These are phyloP conservation scores for Penicillium vulpinum DNA, from an alignment of 2,329 filamentous ascomycete species.

Conservation along the genomic window DNA sequence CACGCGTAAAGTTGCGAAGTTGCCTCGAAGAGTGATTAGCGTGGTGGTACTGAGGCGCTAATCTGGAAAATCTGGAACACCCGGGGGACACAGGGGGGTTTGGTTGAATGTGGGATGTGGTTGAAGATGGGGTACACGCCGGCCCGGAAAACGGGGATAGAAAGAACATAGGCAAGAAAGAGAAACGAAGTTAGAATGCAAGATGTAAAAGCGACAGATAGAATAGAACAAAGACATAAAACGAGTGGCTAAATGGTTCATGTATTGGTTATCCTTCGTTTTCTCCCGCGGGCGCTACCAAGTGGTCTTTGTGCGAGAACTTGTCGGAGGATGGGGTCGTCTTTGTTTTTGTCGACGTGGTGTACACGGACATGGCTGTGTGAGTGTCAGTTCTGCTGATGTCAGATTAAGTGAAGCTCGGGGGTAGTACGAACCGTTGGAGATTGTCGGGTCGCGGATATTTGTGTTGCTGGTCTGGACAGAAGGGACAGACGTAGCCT, in stretches of 20 bases:
- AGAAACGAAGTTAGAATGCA: neutral
- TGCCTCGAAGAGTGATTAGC: neutral
- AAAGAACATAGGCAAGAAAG: neutral
- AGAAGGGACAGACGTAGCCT: conserved; percentile 95
- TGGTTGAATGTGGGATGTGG: neutral
- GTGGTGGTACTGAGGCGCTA: conserved; percentile 5
- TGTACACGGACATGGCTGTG: conserved; percentile 86
- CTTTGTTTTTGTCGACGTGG: conserved; percentile 84
- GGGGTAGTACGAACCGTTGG: conserved; percentile 66
- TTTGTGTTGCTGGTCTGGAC: conserved; percentile 86
- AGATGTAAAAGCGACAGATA: neutral
- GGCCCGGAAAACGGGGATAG: neutral
- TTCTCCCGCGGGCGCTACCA: conserved; percentile 75
- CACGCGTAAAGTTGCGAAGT: conserved; percentile 17
- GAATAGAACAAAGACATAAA: neutral
- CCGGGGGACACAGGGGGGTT: conserved; percentile 1
- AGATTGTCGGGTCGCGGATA: conserved; percentile 95
- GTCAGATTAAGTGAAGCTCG: neutral
- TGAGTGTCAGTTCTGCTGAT: conserved; percentile 8
- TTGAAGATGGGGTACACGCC: neutral
- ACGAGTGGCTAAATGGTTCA: neutral
- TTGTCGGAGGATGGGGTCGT: conserved; percentile 76
- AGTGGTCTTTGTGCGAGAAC: conserved; percentile 84
- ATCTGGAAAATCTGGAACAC: conserved; percentile 5
- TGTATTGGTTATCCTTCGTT: conserved; percentile 56